Conservation (phyloP, 192 early-diverging fungal genomes). For the Coemansia furcata region DNA sequence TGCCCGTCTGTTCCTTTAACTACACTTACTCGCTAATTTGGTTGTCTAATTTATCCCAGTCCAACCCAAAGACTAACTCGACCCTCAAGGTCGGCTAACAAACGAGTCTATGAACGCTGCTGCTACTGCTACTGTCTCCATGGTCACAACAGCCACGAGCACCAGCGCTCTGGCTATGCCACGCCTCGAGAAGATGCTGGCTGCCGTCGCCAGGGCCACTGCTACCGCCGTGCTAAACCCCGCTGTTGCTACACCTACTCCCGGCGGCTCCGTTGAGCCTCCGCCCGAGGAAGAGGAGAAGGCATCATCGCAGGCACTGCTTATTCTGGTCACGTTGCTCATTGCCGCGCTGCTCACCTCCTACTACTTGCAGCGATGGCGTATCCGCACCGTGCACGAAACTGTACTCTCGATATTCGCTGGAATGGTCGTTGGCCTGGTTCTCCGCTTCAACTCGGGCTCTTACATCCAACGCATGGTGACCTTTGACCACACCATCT, state of each 20-base stretch:
- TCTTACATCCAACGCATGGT: slow-evolving; percentile 73
- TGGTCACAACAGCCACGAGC: not conserved
- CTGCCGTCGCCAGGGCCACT: not conserved
- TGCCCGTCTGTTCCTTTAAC: not conserved
- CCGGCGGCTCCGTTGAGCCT: slow-evolving; percentile 25
- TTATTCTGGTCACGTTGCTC: slow-evolving; percentile 82
- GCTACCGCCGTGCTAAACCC: not conserved
- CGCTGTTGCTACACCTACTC: not conserved
- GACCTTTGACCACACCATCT: slow-evolving; percentile 86
- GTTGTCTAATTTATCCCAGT: not conserved
- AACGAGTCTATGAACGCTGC: not conserved
- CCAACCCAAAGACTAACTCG: not conserved
- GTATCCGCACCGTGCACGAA: slow-evolving; percentile 91
- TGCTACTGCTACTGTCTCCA: not conserved
- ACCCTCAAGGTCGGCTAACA: too few relatives aligned
- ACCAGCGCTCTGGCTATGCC: not conserved
- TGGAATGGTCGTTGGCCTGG: slow-evolving; percentile 58
- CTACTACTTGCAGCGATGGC: slow-evolving; percentile 83
- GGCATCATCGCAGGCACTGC: slow-evolving; percentile 77
- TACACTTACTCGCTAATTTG: not conserved
- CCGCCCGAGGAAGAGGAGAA: slow-evolving; percentile 64
- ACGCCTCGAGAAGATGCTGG: not conserved
- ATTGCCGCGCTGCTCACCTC: slow-evolving; percentile 82
- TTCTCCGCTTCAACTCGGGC: slow-evolving; percentile 49
- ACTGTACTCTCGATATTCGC: slow-evolving; percentile 93